Conservation (phyloP, 176 grass and related monocot species). For the Oryza longistaminata region DNA sequence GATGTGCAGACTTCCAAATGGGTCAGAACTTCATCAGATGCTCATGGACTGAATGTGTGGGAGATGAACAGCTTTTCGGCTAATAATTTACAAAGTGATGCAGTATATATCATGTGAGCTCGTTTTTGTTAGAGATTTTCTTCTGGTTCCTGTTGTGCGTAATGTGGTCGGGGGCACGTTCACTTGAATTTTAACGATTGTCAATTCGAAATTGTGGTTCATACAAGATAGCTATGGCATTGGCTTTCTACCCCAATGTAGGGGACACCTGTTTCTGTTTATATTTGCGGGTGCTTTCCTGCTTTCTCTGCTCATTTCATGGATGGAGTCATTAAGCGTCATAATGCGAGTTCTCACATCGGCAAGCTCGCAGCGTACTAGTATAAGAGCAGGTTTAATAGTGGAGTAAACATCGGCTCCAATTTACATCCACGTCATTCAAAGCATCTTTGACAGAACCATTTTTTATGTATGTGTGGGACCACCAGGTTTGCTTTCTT, state of each 20-base stretch:
- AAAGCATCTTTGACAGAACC: too few relatives aligned
- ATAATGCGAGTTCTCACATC: too few relatives aligned
- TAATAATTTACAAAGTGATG: conserved; percentile 34
- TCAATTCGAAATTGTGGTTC: neutral
- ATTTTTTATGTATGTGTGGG: too few relatives aligned
- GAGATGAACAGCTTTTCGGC: neutral
- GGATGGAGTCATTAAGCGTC: too few relatives aligned
- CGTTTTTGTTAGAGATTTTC: conserved; percentile 21
- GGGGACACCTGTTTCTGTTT: neutral
- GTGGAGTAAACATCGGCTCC: too few relatives aligned
- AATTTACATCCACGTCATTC: too few relatives aligned
- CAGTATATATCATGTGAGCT: conserved; percentile 27
- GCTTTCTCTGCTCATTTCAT: neutral
- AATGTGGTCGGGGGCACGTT: conserved; percentile 26
- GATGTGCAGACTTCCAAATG: conserved; percentile 17
- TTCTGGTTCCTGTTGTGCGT: conserved; percentile 21
- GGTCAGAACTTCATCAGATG: neutral
- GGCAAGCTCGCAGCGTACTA: neutral
- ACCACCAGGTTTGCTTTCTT: too few relatives aligned
- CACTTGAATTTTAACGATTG: conserved; percentile 24
- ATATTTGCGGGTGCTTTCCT: neutral
- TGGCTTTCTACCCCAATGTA: neutral
- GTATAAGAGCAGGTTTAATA: too few relatives aligned
- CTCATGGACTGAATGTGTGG: conserved; percentile 14
- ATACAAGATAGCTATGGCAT: neutral